Conservation (phyloP, 805 yeast species). For the Starmerella bacillaris region DNA sequence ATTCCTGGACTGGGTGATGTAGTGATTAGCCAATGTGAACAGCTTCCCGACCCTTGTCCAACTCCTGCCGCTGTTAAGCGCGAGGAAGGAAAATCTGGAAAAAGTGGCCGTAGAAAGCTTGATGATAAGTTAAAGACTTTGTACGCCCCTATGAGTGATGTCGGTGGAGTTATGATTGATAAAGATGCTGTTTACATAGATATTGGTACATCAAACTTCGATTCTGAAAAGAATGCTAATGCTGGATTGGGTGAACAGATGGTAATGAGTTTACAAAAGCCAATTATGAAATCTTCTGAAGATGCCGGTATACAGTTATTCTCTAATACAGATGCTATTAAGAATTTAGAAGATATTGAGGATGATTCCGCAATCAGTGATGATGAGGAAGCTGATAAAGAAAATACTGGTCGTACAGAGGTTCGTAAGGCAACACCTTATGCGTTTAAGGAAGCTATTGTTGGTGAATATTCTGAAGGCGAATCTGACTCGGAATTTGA, state of each 20-base stretch:
- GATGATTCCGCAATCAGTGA: conserved; percentile 24
- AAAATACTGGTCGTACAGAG: conserved; percentile 17
- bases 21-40: conserved; percentile 56
- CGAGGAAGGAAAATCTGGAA: conserved; percentile 41
- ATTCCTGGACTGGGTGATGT: conserved; percentile 93
- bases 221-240: conserved; percentile 26
- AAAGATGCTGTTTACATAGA: conserved; percentile 95
- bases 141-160: conserved; percentile 98
- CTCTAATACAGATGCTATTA: conserved; percentile 37
- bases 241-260: conserved; percentile 73
- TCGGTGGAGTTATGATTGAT: conserved; percentile 95
- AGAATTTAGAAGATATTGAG: conserved; percentile 25
- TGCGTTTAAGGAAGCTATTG: not conserved
- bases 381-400: conserved; percentile 32
- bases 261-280: conserved; percentile 65
- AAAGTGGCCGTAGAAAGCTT: conserved; percentile 60
- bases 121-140: conserved; percentile 88
- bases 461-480: not conserved
- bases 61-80: conserved; percentile 84
- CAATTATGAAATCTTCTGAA: conserved; percentile 34
- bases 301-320: conserved; percentile 67
- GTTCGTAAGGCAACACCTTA: conserved; percentile 13
- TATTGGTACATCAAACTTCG: conserved; percentile 40
- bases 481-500: not conserved
- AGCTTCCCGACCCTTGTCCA: conserved; percentile 96